Base-by-base conservation (phyloP, 331 rosid species). In the Acacia concinna region DNA sequence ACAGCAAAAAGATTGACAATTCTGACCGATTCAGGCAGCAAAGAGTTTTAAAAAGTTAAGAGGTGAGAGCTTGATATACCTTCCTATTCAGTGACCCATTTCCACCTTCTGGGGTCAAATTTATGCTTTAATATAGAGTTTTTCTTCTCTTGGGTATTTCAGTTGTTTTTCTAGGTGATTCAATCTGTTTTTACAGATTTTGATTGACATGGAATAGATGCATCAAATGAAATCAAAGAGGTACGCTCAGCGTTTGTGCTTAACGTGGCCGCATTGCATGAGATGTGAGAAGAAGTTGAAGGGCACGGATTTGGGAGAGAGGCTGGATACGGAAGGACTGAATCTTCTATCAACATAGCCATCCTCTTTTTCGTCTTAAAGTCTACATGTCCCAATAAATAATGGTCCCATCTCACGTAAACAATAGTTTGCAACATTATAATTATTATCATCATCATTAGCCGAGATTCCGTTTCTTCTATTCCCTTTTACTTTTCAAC, bases 1-100 rank as follows among this genome's bases (percentile, higher is more conserved):
- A 88, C 91, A 13, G 97, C 98, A 34, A 91, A 89, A 81, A 88
- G 94, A 82, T 88, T 96, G 78, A 90, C 96, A 15, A 89, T 96
- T 81, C 76, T 93, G 74, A 79, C 85, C 4, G 87, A 80, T 84
- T 84, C 94, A 5, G 84, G 87, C 70, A 73, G 77, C 76, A 81
- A 89, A 81, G 90, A 79, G 35, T 77, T 81, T 85, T 10, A 86
- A 83, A 38, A 81, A 89, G 94, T 97, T 91, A 81, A 60, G n/a
- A 43, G 76, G n/a, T 30, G 35, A 9, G 37, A 81, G 40, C 41
- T 65, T 49, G 32, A 25, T 60, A 2, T 66, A 18, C 25, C 76
- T 32, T 71, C 64, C 25, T 56, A 57, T 57, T 25, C 32, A 8
- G 41, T 38, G 41, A 38, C 11, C 41, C 41, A 9, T 38, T 38